Evolutionary conservation across 805 yeast species (phyloP).

Genomic region (Ogataea trehalophila): DNA sequence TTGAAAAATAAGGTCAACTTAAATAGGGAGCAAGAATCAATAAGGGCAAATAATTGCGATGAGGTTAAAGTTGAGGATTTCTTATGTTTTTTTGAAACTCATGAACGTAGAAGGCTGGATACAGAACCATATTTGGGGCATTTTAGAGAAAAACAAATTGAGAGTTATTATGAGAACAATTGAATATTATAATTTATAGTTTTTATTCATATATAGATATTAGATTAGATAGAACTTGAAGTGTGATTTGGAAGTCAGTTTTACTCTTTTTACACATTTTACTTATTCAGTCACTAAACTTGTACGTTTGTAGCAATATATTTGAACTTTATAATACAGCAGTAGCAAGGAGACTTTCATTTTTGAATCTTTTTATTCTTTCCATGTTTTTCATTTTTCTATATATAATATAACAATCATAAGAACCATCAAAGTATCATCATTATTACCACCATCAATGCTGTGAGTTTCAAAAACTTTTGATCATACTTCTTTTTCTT

Average conservation of each 20-base stretch:
- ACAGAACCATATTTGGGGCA: conserved; percentile 30
- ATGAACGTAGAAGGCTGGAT: conserved; percentile 31
- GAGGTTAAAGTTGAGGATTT: conserved; percentile 33
- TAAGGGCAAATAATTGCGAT: conserved; percentile 36
- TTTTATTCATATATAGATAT: neutral
- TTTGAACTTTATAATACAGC: neutral
- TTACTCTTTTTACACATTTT: too few species aligned
- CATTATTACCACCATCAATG: too few species aligned
- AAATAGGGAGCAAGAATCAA: conserved; percentile 31
- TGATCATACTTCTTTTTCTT: too few species aligned
- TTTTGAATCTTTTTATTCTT: too few species aligned
- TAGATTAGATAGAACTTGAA: too few species aligned
- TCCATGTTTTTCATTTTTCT: too few species aligned
- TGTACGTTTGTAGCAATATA: too few species aligned
- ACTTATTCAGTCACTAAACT: too few species aligned
- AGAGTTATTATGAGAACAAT: conserved; percentile 29
- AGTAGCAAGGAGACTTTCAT: neutral
- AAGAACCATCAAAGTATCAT: too few species aligned
- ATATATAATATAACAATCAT: too few species aligned
- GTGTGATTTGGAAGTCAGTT: too few species aligned
- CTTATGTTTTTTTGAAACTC: conserved; percentile 31
- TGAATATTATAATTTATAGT: neutral
- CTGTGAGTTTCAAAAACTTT: too few species aligned
- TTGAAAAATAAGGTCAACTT: conserved; percentile 32
- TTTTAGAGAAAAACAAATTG: conserved; percentile 35